Evolutionary conservation across 352 stramenopile genomes (phyloP), one percentile per base, ranked within the genome.

Genomic region (Plasmopara viticola): DNA sequence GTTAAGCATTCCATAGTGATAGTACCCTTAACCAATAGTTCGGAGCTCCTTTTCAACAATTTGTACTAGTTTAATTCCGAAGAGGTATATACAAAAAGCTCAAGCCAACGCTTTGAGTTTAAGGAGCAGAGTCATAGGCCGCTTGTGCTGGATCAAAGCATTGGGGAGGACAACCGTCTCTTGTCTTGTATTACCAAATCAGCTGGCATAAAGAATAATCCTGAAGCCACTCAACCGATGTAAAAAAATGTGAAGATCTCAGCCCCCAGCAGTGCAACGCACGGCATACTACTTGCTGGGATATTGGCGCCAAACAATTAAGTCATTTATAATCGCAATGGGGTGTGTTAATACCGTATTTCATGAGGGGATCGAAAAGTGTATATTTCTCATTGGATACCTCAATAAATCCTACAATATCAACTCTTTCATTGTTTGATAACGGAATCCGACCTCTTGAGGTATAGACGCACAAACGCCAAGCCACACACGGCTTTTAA

Each of bases 1-100:
- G 35, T 15, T 58, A 52, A 37, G 35, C 30, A 18, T 37, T 52
- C 37, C 44, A 52, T 31, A 44, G 44, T 4, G 43, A 20, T 14
- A 52, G 25, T 10, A 44, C 14, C 0, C 14, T n/a, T 0, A 15
- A 14, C 42, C 51, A 58, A 9, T 52, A 58, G n/a, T 14, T 2
- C 5, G 43, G 43, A 51, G 15, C 17, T 0, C 3, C 37, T 52
- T 29, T 15, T 48, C 1, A 37, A 30, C 25, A 35, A 53, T 5
- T 38, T 18, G 0, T 48, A 15, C 9, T 38, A 9, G 9, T 38
- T 38, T 1, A 14, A 38, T 1, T 14, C 4, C 13, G 4, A 4
- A 58, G 44, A 6, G 18, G 35, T 1, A 56, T 44, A 25, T 52
- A 58, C 4, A 58, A 35, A 43, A 58, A 58, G 31, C 52, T n/a